These are phyloP conservation scores for Fonsecaea pugnacius DNA, from an alignment of 2,329 filamentous ascomycete species.

Conservation along the genomic window DNA sequence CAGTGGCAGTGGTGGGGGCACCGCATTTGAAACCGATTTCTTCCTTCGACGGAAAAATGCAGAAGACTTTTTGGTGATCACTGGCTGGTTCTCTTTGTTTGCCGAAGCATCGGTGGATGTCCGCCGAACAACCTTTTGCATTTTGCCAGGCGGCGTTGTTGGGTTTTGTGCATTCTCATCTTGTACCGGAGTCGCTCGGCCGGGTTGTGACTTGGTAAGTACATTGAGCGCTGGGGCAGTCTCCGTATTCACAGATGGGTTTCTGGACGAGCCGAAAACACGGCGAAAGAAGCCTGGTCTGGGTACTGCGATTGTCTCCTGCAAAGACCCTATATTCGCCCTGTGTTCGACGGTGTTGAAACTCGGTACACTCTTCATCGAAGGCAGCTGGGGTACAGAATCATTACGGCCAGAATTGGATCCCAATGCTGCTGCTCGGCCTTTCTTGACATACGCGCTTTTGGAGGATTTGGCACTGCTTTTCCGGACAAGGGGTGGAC, in stretches of 20 bases:
- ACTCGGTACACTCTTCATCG: conserved; percentile 30
- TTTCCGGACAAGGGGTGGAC: conserved; percentile 44
- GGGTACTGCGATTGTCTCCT: conserved; percentile 19
- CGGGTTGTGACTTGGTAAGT: conserved; percentile 30
- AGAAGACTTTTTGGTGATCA: conserved; percentile 84
- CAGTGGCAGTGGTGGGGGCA: conserved; percentile 62
- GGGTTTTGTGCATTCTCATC: conserved; percentile 31
- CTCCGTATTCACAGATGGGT: conserved; percentile 39
- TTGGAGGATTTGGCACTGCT: conserved; percentile 52
- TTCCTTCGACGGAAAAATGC: conserved; percentile 94
- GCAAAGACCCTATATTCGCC: conserved; percentile 60
- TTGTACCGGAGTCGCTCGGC: conserved; percentile 33
- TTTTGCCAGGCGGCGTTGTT: conserved; percentile 35
- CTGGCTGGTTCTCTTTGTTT: conserved; percentile 45
- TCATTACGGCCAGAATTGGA: conserved; percentile 41
- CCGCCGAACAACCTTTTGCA: conserved; percentile 40
- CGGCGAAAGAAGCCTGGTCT: conserved; percentile 89
- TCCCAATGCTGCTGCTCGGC: conserved; percentile 47
- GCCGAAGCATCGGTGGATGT: conserved; percentile 37
- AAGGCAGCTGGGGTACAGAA: conserved; percentile 29
- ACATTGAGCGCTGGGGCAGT: conserved; percentile 23
- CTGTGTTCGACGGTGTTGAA: conserved; percentile 53
- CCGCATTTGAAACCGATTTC: conserved; percentile 75
- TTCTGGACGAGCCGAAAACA: conserved; percentile 79
- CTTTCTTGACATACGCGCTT: conserved; percentile 44